These are phyloP conservation scores for Pyrenochaeta sp. DNA, from an alignment of 2,329 filamentous ascomycete species.

Conservation along the genomic window DNA sequence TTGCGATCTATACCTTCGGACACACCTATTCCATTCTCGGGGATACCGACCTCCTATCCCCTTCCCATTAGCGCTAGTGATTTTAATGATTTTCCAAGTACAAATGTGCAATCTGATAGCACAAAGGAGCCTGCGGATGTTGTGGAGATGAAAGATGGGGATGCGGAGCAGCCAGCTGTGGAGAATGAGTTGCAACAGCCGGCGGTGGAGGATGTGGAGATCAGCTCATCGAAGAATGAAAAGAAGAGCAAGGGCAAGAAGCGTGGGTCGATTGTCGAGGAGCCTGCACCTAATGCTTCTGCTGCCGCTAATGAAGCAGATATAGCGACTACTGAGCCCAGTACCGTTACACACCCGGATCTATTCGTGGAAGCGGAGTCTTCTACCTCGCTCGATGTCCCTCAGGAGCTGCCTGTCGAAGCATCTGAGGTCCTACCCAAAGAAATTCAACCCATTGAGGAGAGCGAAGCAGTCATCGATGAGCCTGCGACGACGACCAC, in stretches of 20 bases:
- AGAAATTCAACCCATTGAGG: slow-evolving; percentile 1
- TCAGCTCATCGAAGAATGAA: slow-evolving; percentile 17
- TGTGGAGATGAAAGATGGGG: slow-evolving; percentile 1
- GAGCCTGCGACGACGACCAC: slow-evolving; percentile 6
- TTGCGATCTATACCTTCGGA: slow-evolving; percentile 38
- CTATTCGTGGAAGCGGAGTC: neutral
- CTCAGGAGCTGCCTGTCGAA: slow-evolving; percentile 9
- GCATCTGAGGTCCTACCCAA: neutral
- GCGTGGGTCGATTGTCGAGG: slow-evolving; percentile 16
- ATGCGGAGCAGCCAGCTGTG: slow-evolving; percentile 2
- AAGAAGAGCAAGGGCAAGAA: slow-evolving; percentile 28
- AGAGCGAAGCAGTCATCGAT: neutral
- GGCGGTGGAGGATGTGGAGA: slow-evolving; percentile 9
- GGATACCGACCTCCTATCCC: slow-evolving; percentile 42
- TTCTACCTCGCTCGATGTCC: neutral
- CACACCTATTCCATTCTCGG: slow-evolving; percentile 38
- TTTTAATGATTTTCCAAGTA: slow-evolving; percentile 31
- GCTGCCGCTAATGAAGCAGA: slow-evolving; percentile 1
- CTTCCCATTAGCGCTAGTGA: slow-evolving; percentile 29
- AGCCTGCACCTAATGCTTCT: slow-evolving; percentile 11
- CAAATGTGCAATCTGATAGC: slow-evolving; percentile 8
- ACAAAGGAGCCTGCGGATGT: slow-evolving; percentile 7
- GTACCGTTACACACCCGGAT: neutral
- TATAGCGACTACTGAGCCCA: neutral
- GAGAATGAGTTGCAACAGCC: slow-evolving; percentile 6